These are phyloP conservation scores for Fusarium pilosicola DNA, from an alignment of 2,329 filamentous ascomycete genomes.

Conservation along the genomic window DNA sequence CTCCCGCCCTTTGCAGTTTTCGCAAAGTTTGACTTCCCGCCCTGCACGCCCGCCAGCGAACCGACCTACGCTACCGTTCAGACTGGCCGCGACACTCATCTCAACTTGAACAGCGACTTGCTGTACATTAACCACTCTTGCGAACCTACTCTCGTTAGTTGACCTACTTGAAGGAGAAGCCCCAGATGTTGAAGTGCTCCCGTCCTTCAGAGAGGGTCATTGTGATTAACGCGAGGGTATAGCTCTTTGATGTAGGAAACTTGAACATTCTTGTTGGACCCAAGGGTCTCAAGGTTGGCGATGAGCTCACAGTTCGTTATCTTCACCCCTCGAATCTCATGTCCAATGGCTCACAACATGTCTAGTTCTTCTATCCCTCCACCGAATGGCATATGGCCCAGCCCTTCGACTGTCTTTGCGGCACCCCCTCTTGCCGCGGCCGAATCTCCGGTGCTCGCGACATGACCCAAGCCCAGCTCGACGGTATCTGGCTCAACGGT, in stretches of 20 bases:
- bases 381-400: conserved; percentile 81
- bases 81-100: conserved; percentile 63
- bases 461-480: conserved; percentile 64
- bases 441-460: conserved; percentile 70
- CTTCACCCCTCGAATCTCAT: too few species aligned
- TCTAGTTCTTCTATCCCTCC: conserved; percentile 77
- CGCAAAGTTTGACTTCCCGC: conserved; percentile 73
- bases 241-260: conserved; percentile 70
- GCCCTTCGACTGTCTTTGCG: conserved; percentile 74
- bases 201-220: neutral
- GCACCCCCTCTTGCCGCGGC: conserved; percentile 66
- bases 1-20: conserved; percentile 72
- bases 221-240: conserved; percentile 22
- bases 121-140: conserved; percentile 76
- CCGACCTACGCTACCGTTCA: conserved; percentile 74
- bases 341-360: neutral
- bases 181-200: neutral
- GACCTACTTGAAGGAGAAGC: conserved; percentile 27
- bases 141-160: conserved; percentile 70
- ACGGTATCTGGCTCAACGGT: conserved; percentile 69
- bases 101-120: conserved; percentile 73
- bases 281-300: conserved; percentile 62
- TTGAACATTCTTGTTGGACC: conserved; percentile 68
- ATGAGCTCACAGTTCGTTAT: conserved; percentile 64
- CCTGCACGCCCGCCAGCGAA: conserved; percentile 64